These are phyloP conservation scores for Leccinum variicolor DNA, from an alignment of 768 basidiomycete genomes.

Conservation along the genomic window DNA sequence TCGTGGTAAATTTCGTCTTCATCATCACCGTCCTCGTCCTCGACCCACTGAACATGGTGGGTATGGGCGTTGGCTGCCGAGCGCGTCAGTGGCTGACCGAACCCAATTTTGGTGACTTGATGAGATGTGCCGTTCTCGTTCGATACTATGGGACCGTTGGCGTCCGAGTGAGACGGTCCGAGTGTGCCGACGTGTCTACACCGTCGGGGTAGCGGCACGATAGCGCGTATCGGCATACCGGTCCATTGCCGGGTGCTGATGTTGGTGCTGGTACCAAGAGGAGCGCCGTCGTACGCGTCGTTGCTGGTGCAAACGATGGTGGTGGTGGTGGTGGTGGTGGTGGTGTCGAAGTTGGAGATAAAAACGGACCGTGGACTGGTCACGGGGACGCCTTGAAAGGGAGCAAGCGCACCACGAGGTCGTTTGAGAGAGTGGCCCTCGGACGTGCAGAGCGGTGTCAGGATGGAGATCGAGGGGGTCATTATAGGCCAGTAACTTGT, in stretches of 20 bases:
- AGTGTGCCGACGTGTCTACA: neutral
- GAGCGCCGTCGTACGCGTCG: conserved; percentile 2
- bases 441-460: neutral
- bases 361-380: neutral
- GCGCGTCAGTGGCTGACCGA: neutral
- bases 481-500: conserved; percentile 1
- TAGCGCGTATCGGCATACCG: conserved; percentile 23
- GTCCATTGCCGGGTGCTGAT: conserved; percentile 10
- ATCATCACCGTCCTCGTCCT: neutral
- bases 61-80: neutral
- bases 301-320: neutral
- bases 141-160: neutral
- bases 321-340: too few relatives aligned
- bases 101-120: neutral
- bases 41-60: neutral
- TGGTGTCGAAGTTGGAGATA: neutral
- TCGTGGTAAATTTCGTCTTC: neutral
- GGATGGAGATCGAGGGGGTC: conserved; percentile 5
- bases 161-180: neutral
- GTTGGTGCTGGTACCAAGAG: neutral
- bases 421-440: conserved; percentile 3
- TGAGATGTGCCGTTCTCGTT: neutral
- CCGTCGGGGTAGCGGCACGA: conserved; percentile 16
- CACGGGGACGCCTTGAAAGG: neutral
- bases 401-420: neutral